phyloP scores from a whole-genome alignment of 2,329 filamentous ascomycete species.

The Raffaelea albimanens region DNA sequence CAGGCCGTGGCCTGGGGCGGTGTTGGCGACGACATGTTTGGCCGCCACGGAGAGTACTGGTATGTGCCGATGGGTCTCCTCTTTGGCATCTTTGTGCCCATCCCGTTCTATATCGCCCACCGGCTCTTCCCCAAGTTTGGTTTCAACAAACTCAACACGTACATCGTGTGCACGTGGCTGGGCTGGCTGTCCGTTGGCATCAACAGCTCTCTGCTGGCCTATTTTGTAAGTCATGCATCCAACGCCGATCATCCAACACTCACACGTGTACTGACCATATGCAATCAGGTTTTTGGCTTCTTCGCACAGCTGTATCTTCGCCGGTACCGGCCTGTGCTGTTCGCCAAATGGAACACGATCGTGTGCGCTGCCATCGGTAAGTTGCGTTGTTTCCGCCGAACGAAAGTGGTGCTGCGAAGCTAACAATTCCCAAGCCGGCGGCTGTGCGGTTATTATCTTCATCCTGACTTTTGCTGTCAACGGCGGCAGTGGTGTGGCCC shows the following conservation, averaged over 20 bases:
- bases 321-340: constrained; percentile 23
- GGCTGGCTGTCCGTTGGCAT: constrained; percentile 65
- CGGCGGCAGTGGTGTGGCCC: constrained; percentile 34
- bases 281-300: constrained; percentile 52
- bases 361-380: not conserved
- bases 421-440: not conserved
- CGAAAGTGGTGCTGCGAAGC: not conserved
- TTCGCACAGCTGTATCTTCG: constrained; percentile 61
- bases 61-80: constrained; percentile 49
- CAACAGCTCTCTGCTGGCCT: constrained; percentile 41
- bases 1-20: constrained; percentile 8
- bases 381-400: not conserved
- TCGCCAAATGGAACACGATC: constrained; percentile 21
- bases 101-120: constrained; percentile 40
- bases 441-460: constrained; percentile 21
- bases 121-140: constrained; percentile 33
- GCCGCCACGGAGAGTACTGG: constrained; percentile 56
- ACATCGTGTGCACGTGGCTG: constrained; percentile 16
- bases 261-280: too few species aligned
- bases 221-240: constrained; percentile 66
- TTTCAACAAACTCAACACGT: constrained; percentile 55
- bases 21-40: constrained; percentile 6
- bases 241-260: too few species aligned
- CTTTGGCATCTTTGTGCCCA: constrained; percentile 31
- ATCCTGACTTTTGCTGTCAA: constrained; percentile 31